Evolutionary conservation across 2,329 filamentous ascomycete species (phyloP).

Genomic region (Diaporthe vaccinii): DNA sequence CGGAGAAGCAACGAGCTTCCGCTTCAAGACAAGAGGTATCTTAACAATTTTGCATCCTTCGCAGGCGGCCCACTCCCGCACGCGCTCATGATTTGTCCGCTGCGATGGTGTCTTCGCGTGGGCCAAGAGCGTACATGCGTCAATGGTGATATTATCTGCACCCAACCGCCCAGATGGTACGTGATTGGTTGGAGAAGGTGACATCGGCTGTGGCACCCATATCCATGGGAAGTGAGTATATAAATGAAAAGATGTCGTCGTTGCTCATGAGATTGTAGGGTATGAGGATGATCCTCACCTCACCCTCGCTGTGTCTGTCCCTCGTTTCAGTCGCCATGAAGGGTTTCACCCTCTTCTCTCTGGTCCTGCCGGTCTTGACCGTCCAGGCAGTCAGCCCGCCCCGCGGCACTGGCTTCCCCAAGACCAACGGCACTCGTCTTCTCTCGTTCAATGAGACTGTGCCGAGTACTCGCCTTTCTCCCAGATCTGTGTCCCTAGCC

Average conservation of each 20-base stretch:
- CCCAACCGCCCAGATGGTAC: constrained; percentile 2
- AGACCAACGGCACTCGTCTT: constrained; percentile 27
- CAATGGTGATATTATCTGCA: constrained; percentile 22
- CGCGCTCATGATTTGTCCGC: constrained; percentile 19
- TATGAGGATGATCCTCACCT: background rate
- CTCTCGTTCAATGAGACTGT: constrained; percentile 24
- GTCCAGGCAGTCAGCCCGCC: constrained; percentile 3
- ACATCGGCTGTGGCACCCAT: constrained; percentile 8
- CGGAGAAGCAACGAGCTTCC: constrained; percentile 23
- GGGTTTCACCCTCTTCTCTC: constrained; percentile 7
- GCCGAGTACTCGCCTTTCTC: background rate
- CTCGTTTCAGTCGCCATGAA: constrained; percentile 17
- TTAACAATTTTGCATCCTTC: background rate
- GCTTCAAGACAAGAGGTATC: constrained; percentile 27
- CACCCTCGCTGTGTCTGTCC: background rate
- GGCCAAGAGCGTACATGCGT: constrained; percentile 14
- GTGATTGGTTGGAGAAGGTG: constrained; percentile 27
- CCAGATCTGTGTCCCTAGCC: constrained; percentile 10
- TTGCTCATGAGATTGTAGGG: background rate
- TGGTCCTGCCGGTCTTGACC: background rate
- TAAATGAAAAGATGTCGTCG: background rate
- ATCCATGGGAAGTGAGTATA: background rate
- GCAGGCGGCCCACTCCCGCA: background rate
- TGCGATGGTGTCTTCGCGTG: constrained; percentile 3
- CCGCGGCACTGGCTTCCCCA: constrained; percentile 7